Conservation (phyloP, 805 yeast genomes). For the Kazachstania psychrophila region DNA sequence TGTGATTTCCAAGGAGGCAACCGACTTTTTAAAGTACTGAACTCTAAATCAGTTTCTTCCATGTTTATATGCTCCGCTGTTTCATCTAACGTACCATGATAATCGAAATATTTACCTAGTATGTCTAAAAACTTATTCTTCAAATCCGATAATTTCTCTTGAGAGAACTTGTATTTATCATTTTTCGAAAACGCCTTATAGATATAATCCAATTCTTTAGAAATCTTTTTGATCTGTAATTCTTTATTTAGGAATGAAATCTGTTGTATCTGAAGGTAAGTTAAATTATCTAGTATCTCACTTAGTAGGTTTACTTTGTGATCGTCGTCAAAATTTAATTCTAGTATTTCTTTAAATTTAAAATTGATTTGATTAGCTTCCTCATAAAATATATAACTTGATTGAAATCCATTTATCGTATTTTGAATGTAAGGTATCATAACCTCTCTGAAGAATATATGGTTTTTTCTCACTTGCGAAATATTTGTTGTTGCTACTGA, state of each 20-base stretch:
- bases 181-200: not conserved
- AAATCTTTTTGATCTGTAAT: slow-evolving; percentile 7
- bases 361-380: slow-evolving; percentile 12
- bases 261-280: slow-evolving; percentile 16
- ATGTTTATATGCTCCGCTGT: too few relatives aligned
- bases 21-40: too few relatives aligned
- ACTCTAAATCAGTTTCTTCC: too few relatives aligned
- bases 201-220: slow-evolving; percentile 1
- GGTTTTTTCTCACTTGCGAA: slow-evolving; percentile 11
- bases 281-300: slow-evolving; percentile 14
- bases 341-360: slow-evolving; percentile 10
- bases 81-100: too few relatives aligned
- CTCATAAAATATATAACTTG: slow-evolving; percentile 15
- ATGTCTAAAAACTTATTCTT: not conserved
- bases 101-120: not conserved
- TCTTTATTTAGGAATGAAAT: slow-evolving; percentile 21
- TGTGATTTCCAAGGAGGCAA: too few relatives aligned
- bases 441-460: slow-evolving; percentile 11
- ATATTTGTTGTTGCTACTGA: slow-evolving; percentile 18
- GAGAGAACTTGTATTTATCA: not conserved
- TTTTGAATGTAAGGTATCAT: slow-evolving; percentile 19
- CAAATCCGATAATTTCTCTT: not conserved
- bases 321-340: slow-evolving; percentile 7
- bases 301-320: slow-evolving; percentile 8
- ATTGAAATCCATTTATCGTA: slow-evolving; percentile 13